Percentiles rank a stretch among this genome's conserved stretches.
Evolutionary conservation across 2,329 filamentous ascomycete species (phyloP).

Genomic region (Ophiostoma sp.): DNA sequence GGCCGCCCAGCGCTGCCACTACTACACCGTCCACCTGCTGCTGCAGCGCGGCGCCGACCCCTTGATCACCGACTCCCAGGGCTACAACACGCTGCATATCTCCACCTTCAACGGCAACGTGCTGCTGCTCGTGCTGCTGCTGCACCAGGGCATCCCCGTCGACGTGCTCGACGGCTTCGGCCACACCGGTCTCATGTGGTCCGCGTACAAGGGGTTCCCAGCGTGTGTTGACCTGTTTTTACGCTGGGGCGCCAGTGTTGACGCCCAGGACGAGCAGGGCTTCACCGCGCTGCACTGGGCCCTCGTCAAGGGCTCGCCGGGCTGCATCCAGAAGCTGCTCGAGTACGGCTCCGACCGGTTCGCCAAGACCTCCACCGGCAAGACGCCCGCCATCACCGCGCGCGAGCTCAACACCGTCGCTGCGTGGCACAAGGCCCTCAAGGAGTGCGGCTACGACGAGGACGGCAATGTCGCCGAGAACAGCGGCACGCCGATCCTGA

Average conservation of each 20-base stretch:
- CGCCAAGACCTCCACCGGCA: conserved; percentile 80
- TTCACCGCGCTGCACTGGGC: conserved; percentile 97
- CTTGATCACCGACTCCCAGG: conserved; percentile 84
- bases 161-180: conserved; percentile 85
- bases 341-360: conserved; percentile 95
- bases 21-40: conserved; percentile 91
- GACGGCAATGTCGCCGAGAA: conserved; percentile 58
- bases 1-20: conserved; percentile 93
- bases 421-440: conserved; percentile 41
- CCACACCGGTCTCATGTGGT: conserved; percentile 97
- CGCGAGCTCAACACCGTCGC: conserved; percentile 80
- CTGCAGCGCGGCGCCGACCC: conserved; percentile 89
- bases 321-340: conserved; percentile 86
- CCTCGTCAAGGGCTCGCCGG: conserved; percentile 82
- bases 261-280: conserved; percentile 82
- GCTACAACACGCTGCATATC: conserved; percentile 96
- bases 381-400: conserved; percentile 81
- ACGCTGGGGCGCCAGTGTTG: conserved; percentile 91
- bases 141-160: conserved; percentile 93
- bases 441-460: conserved; percentile 38
- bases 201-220: conserved; percentile 93
- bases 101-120: conserved; percentile 97
- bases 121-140: conserved; percentile 76
- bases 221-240: conserved; percentile 87
- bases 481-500: conserved; percentile 44